Percentiles rank a stretch among this genome's conserved stretches.
Conservation (phyloP, 306 rosid species). For the Pueraria montana region DNA sequence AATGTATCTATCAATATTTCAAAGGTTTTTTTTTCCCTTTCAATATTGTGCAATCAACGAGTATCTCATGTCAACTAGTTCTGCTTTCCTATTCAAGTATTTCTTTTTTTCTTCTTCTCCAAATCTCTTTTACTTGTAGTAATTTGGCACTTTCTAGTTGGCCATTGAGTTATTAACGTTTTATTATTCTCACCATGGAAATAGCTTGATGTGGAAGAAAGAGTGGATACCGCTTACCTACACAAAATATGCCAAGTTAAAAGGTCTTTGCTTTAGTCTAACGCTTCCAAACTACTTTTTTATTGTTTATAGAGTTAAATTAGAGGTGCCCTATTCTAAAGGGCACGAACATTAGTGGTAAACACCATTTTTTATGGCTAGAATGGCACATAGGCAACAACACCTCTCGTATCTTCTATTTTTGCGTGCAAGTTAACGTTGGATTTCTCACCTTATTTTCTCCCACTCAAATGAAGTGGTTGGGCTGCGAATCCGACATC, state of each 20-base stretch:
- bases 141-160: neutral
- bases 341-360: constrained; percentile 4
- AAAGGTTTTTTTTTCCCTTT: neutral
- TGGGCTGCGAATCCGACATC: constrained; percentile 37
- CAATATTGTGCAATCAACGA: neutral
- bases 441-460: constrained; percentile 2
- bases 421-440: constrained; percentile 53
- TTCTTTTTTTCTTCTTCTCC: neutral
- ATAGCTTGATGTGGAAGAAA: constrained; percentile 21
- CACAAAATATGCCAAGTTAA: neutral
- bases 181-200: neutral
- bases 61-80: neutral
- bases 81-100: neutral
- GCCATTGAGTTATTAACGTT: neutral
- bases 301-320: constrained; percentile 18
- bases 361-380: constrained; percentile 6
- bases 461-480: constrained; percentile 43
- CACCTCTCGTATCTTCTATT: constrained; percentile 31
- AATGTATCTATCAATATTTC: neutral
- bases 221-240: constrained; percentile 31
- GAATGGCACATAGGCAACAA: constrained; percentile 14
- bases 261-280: constrained; percentile 24
- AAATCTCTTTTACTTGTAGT: neutral
- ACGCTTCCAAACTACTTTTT: constrained; percentile 33
- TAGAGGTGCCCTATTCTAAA: constrained; percentile 26